Conservation (phyloP, 2,329 filamentous ascomycete genomes). For the Didymella pomorum region DNA sequence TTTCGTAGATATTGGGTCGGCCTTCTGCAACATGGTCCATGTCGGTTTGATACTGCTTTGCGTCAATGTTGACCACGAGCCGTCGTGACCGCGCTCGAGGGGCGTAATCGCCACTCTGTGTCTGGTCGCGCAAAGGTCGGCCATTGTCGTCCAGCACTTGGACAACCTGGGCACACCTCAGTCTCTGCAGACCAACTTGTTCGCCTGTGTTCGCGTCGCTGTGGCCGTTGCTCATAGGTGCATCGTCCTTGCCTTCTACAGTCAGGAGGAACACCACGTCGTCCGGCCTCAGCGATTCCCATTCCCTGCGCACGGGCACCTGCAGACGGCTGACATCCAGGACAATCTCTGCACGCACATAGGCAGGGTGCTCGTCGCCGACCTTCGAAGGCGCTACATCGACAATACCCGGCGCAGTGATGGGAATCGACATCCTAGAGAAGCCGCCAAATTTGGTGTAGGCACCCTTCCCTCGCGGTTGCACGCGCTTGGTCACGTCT, state of each 20-base stretch:
- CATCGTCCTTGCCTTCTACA: slow-evolving; percentile 68
- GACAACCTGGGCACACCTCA: slow-evolving; percentile 85
- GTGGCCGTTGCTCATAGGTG: slow-evolving; percentile 63
- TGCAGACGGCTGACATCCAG: slow-evolving; percentile 84
- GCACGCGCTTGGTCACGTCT: slow-evolving; percentile 77
- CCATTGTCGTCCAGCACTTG: slow-evolving; percentile 88
- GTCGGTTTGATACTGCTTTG: slow-evolving; percentile 79
- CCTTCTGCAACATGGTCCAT: slow-evolving; percentile 69
- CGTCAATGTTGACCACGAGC: slow-evolving; percentile 82
- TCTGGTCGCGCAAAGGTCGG: slow-evolving; percentile 71
- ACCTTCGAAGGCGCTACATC: slow-evolving; percentile 85
- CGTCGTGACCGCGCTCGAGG: slow-evolving; percentile 68
- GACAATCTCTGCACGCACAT: slow-evolving; percentile 84
- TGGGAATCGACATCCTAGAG: slow-evolving; percentile 90
- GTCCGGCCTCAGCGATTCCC: slow-evolving; percentile 85
- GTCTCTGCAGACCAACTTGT: slow-evolving; percentile 70
- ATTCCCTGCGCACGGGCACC: slow-evolving; percentile 79
- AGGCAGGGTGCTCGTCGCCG: slow-evolving; percentile 81
- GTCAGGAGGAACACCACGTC: slow-evolving; percentile 90
- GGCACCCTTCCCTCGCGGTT: slow-evolving; percentile 73
- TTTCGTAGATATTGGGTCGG: slow-evolving; percentile 81
- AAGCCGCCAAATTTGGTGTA: slow-evolving; percentile 78
- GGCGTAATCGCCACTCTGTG: slow-evolving; percentile 69
- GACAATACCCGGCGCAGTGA: slow-evolving; percentile 83
- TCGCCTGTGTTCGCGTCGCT: slow-evolving; percentile 60